A percentile compares a stretch with the other conserved stretches of the same genome.
Evolutionary conservation across 2,329 filamentous ascomycete species (phyloP).

Genomic region (Fusarium mangiferae): DNA sequence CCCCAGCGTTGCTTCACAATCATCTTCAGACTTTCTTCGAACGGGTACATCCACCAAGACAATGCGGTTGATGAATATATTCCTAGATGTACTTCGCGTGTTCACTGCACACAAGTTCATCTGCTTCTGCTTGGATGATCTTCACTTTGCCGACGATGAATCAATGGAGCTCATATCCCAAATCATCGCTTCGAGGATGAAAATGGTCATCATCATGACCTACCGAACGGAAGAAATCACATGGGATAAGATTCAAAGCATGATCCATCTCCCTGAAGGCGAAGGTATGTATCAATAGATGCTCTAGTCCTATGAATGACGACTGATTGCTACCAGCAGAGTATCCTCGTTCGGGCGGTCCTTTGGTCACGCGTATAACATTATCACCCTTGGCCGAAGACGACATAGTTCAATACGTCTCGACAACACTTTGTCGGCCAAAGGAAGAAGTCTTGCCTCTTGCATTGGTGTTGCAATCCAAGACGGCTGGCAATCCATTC

Average conservation of each 20-base stretch:
- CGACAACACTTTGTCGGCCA: constrained; percentile 79
- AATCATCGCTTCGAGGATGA: constrained; percentile 81
- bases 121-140: constrained; percentile 87
- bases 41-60: constrained; percentile 68
- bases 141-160: constrained; percentile 91
- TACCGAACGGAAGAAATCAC: constrained; percentile 74
- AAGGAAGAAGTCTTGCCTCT: constrained; percentile 79
- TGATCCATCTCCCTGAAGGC: constrained; percentile 64
- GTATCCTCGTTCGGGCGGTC: constrained; percentile 56
- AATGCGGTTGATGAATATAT: constrained; percentile 85
- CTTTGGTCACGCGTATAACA: constrained; percentile 75
- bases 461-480: constrained; percentile 86
- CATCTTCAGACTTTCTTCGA: constrained; percentile 69
- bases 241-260: constrained; percentile 62
- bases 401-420: constrained; percentile 84
- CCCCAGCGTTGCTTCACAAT: constrained; percentile 57
- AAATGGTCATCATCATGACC: constrained; percentile 84
- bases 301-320: not conserved
- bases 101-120: constrained; percentile 87
- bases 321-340: constrained; percentile 50
- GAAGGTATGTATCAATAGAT: constrained; percentile 55
- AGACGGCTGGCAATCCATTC: constrained; percentile 88
- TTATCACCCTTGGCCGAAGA: constrained; percentile 79
- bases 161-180: constrained; percentile 84
- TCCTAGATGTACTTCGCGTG: constrained; percentile 84